Percentiles rank a stretch among this genome's conserved stretches.
Conservation (phyloP, 2,329 filamentous ascomycete species). For the Trichoderma sp. region DNA sequence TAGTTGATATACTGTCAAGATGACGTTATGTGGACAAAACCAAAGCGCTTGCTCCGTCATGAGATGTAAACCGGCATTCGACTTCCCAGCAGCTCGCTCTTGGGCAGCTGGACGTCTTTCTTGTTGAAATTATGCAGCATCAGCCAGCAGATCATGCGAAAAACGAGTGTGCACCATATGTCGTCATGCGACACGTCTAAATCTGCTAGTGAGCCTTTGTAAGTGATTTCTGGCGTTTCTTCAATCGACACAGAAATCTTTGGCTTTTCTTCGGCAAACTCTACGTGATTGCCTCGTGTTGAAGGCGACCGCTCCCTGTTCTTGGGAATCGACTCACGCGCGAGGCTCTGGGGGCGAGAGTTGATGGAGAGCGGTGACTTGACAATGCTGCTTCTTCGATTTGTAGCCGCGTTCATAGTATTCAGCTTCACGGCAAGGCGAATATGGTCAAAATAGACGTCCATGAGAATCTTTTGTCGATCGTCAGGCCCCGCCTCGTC, state of each 20-base stretch:
- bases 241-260: background rate
- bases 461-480: slow-evolving; percentile 53
- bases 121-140: slow-evolving; percentile 60
- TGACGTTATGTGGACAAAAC: background rate
- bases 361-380: slow-evolving; percentile 29
- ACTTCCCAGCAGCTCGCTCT: slow-evolving; percentile 56
- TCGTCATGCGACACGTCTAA: slow-evolving; percentile 40
- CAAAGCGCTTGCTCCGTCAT: slow-evolving; percentile 25
- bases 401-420: slow-evolving; percentile 34
- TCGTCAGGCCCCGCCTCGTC: slow-evolving; percentile 50
- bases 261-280: background rate
- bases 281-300: background rate
- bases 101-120: slow-evolving; percentile 53
- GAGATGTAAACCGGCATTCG: slow-evolving; percentile 59
- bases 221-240: background rate
- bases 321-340: background rate
- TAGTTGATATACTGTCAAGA: background rate
- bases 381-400: slow-evolving; percentile 33
- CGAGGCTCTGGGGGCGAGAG: background rate
- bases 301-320: slow-evolving; percentile 11
- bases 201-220: slow-evolving; percentile 28
- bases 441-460: slow-evolving; percentile 53
- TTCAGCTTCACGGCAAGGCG: slow-evolving; percentile 43
- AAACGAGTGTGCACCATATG: slow-evolving; percentile 58
- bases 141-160: slow-evolving; percentile 61